Evolutionary conservation across 805 yeast genomes (phyloP).

Genomic region (Lipomyces lipofer): DNA sequence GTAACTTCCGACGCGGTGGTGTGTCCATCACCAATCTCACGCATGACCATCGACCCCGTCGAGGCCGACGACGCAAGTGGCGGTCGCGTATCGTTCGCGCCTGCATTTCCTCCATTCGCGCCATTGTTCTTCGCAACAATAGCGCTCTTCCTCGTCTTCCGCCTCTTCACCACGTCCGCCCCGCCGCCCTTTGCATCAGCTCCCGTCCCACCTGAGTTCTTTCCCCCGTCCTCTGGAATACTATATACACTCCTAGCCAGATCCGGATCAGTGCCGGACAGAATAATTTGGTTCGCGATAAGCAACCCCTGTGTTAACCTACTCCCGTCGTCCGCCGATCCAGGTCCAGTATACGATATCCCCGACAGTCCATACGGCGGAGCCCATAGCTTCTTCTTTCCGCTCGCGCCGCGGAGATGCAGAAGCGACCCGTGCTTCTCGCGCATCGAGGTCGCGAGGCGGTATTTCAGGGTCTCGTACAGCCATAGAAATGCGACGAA

Average conservation of each 20-base stretch:
- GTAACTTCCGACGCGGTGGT: background rate
- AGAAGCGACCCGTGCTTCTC: slow-evolving; percentile 8
- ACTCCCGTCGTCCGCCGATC: slow-evolving; percentile 2
- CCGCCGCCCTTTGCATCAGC: background rate
- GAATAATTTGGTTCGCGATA: slow-evolving; percentile 15
- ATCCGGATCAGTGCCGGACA: slow-evolving; percentile 17
- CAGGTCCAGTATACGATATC: background rate
- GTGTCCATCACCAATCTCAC: background rate
- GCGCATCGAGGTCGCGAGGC: background rate
- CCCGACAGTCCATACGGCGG: slow-evolving; percentile 9
- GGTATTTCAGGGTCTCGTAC: slow-evolving; percentile 31
- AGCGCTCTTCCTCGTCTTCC: slow-evolving; percentile 22
- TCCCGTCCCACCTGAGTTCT: background rate
- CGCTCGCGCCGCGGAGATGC: slow-evolving; percentile 11
- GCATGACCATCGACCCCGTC: slow-evolving; percentile 8
- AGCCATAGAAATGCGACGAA: slow-evolving; percentile 33
- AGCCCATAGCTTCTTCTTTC: slow-evolving; percentile 14
- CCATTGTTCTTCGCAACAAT: slow-evolving; percentile 20
- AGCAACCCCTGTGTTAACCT: slow-evolving; percentile 22
- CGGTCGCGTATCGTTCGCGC: background rate
- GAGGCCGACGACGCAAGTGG: slow-evolving; percentile 14
- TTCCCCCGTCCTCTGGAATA: background rate
- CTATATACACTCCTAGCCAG: slow-evolving; percentile 8
- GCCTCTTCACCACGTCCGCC: slow-evolving; percentile 14
- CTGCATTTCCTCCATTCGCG: background rate